Evolutionary conservation across 192 early-diverging fungal genomes (phyloP).

Genomic region (Podila epicladia): DNA sequence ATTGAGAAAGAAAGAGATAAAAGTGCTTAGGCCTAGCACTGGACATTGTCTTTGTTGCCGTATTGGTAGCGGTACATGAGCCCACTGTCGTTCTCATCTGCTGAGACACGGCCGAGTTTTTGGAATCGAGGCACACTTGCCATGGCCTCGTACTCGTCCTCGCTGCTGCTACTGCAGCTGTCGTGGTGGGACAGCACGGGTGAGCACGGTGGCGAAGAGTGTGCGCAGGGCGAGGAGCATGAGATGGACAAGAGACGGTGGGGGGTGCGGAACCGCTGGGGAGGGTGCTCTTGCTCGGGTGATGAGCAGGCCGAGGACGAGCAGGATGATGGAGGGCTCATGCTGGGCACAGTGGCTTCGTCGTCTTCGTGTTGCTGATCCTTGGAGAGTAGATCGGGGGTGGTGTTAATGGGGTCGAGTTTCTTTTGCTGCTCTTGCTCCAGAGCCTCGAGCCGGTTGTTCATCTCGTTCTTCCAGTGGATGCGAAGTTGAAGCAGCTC

Average conservation of each 20-base stretch:
- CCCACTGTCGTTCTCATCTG: conserved; percentile 12
- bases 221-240: neutral
- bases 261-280: neutral
- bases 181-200: conserved; percentile 42
- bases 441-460: conserved; percentile 3
- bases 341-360: neutral
- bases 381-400: neutral
- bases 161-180: conserved; percentile 35
- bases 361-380: neutral
- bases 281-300: neutral
- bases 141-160: conserved; percentile 29
- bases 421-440: neutral
- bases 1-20: neutral
- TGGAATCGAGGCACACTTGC: neutral
- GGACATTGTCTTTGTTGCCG: conserved; percentile 26
- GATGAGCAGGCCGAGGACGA: neutral
- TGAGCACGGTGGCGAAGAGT: conserved; percentile 35
- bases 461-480: conserved; percentile 42
- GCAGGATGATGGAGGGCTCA: neutral
- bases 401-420: neutral
- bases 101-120: neutral
- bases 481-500: conserved; percentile 45
- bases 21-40: conserved; percentile 25
- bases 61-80: conserved; percentile 41
- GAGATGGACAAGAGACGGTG: conserved; percentile 21